A percentile compares a stretch with the other conserved stretches of the same genome.
Evolutionary conservation across 23 red algal genomes (phyloP).

Genomic region (Gracilaria domingensis): DNA sequence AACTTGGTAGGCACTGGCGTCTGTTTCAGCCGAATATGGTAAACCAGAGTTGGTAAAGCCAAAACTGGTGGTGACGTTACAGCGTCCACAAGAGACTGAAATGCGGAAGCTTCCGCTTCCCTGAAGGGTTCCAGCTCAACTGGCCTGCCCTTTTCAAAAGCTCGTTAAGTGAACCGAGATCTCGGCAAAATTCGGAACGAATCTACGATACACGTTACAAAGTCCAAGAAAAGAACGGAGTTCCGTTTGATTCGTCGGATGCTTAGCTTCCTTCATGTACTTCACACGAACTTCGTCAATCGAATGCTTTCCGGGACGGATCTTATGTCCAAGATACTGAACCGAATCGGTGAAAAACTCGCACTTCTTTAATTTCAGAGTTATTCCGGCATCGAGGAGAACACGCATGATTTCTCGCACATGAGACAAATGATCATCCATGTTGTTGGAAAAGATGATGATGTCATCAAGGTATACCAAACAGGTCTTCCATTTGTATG

Average conservation of each 20-base stretch:
- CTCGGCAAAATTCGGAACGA: conserved; percentile 3
- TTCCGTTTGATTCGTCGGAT: conserved; percentile 9
- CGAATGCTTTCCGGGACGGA: not conserved
- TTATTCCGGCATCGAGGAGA: conserved; percentile 26
- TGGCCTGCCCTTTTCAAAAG: conserved; percentile 12
- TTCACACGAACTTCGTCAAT: conserved; percentile 7
- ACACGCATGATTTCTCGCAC: not conserved
- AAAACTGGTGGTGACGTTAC: not conserved
- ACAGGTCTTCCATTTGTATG: not conserved
- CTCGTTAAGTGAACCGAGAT: not conserved
- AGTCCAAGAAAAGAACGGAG: conserved; percentile 22
- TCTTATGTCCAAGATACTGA: conserved; percentile 43
- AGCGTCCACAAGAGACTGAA: conserved; percentile 2
- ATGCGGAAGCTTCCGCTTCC: not conserved
- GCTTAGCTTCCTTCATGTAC: not conserved
- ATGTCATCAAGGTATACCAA: conserved; percentile 33
- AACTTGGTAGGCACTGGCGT: conserved; percentile 9
- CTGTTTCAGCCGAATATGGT: not conserved
- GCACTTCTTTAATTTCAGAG: conserved; percentile 33
- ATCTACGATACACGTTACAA: conserved; percentile 26
- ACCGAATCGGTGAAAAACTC: conserved; percentile 21
- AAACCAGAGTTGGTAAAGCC: not conserved
- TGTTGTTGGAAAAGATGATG: conserved; percentile 12
- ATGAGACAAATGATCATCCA: not conserved
- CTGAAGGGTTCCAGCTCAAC: not conserved